Evolutionary conservation across 495 filamentous ascomycete genomes (phyloP).

Genomic region (Xylaria grammica): DNA sequence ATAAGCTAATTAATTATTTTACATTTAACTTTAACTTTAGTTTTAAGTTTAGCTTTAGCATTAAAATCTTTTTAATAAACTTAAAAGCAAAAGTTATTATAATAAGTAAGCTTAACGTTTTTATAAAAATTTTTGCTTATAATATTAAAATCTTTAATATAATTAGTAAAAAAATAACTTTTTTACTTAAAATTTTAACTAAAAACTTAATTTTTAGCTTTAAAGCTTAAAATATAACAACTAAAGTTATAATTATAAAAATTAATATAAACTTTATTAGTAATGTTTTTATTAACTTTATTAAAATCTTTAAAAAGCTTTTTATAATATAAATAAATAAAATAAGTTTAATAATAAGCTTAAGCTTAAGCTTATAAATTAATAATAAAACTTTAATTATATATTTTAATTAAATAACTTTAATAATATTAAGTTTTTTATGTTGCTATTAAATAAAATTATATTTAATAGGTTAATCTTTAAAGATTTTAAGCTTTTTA

Average conservation of each 20-base stretch:
- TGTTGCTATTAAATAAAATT: neutral
- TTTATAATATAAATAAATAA: neutral
- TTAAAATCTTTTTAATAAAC: neutral
- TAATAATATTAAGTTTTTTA: too few relatives aligned
- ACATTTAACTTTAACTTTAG: neutral
- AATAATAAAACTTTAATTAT: neutral
- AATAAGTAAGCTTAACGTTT: neutral
- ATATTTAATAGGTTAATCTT: neutral
- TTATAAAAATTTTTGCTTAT: neutral
- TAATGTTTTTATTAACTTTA: neutral
- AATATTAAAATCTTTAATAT: neutral
- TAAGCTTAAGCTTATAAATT: neutral
- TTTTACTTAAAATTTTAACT: neutral
- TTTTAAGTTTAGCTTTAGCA: too few relatives aligned
- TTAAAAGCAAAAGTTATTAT: neutral
- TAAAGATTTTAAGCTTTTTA: neutral
- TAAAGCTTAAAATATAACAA: too few relatives aligned
- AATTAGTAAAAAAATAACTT: neutral
- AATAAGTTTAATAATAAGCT: neutral
- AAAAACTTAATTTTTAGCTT: neutral
- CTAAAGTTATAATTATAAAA: too few relatives aligned
- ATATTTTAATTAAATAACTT: slow-evolving; percentile 6
- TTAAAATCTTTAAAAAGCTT: neutral
- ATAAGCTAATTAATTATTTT: neutral
- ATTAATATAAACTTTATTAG: neutral